Percentiles rank a stretch among this genome's conserved stretches.
These are phyloP conservation scores for Clavispora carvajalis DNA, from an alignment of 805 yeast species.

Conservation along the genomic window DNA sequence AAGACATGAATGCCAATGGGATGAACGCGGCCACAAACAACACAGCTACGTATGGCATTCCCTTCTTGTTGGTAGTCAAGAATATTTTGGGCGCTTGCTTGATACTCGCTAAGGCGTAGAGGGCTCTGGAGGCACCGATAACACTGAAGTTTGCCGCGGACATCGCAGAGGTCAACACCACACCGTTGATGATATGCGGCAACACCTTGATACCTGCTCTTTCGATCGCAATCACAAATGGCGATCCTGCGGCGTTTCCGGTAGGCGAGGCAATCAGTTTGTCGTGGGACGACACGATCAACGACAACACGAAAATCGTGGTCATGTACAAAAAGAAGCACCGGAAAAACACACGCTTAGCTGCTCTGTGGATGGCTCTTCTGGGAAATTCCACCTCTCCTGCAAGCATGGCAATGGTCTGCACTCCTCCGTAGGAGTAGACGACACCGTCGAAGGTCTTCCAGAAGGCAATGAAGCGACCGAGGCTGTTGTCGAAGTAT, in stretches of 20 bases:
- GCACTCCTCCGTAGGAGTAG: conserved; percentile 31
- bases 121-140: conserved; percentile 25
- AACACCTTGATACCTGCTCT: conserved; percentile 28
- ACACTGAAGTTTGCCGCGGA: conserved; percentile 31
- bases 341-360: conserved; percentile 25
- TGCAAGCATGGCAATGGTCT: conserved; percentile 18
- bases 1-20: conserved; percentile 34
- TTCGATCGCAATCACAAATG: conserved; percentile 36
- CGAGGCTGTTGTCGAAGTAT: conserved; percentile 16
- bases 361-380: conserved; percentile 24
- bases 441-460: conserved; percentile 34
- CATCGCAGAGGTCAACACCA: conserved; percentile 36
- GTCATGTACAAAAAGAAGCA: conserved; percentile 24
- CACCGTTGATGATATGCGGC: conserved; percentile 34
- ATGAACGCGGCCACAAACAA: conserved; percentile 20
- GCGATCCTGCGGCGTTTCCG: conserved; percentile 31
- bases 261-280: conserved; percentile 19
- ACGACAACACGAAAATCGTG: conserved; percentile 27
- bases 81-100: conserved; percentile 35
- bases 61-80: conserved; percentile 25
- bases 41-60: conserved; percentile 25
- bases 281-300: conserved; percentile 30
- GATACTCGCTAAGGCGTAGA: conserved; percentile 33
- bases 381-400: conserved; percentile 34
- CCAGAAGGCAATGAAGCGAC: conserved; percentile 26